These are phyloP conservation scores for Citropsis articulata DNA, from an alignment of 345 rosid genomes.

Conservation along the genomic window DNA sequence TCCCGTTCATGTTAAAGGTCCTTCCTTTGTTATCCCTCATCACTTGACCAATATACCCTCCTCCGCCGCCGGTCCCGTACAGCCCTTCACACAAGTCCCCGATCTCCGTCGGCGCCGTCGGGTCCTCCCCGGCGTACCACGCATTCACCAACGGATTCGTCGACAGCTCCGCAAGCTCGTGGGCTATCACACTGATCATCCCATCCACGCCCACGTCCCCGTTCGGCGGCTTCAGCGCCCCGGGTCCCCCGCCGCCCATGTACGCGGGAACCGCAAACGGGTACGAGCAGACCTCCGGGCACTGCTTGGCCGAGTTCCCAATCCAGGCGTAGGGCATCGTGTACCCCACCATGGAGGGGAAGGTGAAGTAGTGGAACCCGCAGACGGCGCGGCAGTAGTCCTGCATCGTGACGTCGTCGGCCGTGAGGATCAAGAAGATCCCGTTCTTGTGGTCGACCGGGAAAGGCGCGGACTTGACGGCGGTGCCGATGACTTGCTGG, in stretches of 20 bases:
- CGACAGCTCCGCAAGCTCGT: constrained; percentile 83
- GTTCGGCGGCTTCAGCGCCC: constrained; percentile 64
- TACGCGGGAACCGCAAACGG: constrained; percentile 91
- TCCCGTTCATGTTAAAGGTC: constrained; percentile 77
- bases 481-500: constrained; percentile 69
- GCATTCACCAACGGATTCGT: constrained; percentile 90
- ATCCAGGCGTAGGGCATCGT: constrained; percentile 98
- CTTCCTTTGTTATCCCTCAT: constrained; percentile 59
- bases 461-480: constrained; percentile 65
- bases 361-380: constrained; percentile 95
- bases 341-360: constrained; percentile 96
- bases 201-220: constrained; percentile 85
- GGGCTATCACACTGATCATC: constrained; percentile 96
- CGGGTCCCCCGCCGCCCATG: constrained; percentile 74
- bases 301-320: constrained; percentile 77
- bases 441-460: constrained; percentile 89
- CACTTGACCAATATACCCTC: constrained; percentile 86
- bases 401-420: constrained; percentile 73
- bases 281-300: constrained; percentile 94
- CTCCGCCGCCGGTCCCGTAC: constrained; percentile 96
- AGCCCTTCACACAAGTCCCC: constrained; percentile 84
- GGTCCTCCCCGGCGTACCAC: constrained; percentile 99
- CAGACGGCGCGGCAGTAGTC: constrained; percentile 96
- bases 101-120: constrained; percentile 91
- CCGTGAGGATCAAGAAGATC: constrained; percentile 70